Evolutionary conservation across 345 rosid species (phyloP).

Genomic region (Corchorus olitorius): DNA sequence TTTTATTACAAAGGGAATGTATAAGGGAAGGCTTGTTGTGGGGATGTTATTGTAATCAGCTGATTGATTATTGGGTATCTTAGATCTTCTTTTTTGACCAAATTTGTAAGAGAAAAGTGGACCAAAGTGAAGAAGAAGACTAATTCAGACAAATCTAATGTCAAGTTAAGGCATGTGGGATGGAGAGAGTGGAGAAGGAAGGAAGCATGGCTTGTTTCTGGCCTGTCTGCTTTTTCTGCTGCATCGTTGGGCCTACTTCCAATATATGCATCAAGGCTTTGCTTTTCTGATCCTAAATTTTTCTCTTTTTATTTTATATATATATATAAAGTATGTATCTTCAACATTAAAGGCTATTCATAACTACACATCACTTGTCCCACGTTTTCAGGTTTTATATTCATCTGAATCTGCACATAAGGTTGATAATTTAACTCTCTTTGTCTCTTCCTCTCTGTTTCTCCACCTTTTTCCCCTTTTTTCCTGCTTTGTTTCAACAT

Average conservation of each 20-base stretch:
- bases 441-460: neutral
- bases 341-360: neutral
- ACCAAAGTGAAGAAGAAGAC: constrained; percentile 5
- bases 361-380: neutral
- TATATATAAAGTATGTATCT: neutral
- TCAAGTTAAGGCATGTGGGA: constrained; percentile 31
- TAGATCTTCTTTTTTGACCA: constrained; percentile 24
- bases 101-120: neutral
- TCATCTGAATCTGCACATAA: neutral
- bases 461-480: too few relatives aligned
- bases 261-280: neutral
- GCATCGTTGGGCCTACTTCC: constrained; percentile 31
- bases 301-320: neutral
- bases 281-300: neutral
- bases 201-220: constrained; percentile 35
- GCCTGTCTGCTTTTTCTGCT: constrained; percentile 35
- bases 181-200: constrained; percentile 9
- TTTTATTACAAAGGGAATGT: neutral
- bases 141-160: constrained; percentile 26
- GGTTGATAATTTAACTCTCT: neutral
- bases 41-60: constrained; percentile 2
- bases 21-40: neutral
- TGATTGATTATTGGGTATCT: constrained; percentile 15
- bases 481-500: neutral
- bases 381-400: too few relatives aligned